Conservation (phyloP, 2,329 filamentous ascomycete genomes). For the Colletotrichum truncatum region DNA sequence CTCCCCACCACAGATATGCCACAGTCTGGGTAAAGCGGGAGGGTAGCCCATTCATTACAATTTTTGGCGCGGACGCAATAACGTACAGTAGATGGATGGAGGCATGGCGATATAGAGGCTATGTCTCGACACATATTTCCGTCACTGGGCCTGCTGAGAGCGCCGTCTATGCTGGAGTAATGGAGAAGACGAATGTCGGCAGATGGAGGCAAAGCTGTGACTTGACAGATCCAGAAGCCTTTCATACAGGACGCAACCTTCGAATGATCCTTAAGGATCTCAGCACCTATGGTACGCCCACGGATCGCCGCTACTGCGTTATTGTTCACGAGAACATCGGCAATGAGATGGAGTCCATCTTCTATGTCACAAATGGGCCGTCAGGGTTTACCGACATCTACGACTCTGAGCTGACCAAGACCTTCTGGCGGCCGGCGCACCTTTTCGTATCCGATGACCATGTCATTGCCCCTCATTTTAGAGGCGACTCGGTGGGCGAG, state of each 20-base stretch:
- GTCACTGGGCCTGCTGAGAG: constrained; percentile 18
- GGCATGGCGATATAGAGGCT: constrained; percentile 21
- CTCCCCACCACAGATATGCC: constrained; percentile 6
- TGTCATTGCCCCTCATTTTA: constrained; percentile 25
- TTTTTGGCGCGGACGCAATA: constrained; percentile 17
- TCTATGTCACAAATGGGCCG: not conserved
- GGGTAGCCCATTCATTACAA: not conserved
- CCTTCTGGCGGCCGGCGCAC: constrained; percentile 27
- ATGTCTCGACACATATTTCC: constrained; percentile 27
- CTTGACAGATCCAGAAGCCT: not conserved
- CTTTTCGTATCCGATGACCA: constrained; percentile 28
- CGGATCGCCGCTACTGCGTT: constrained; percentile 23
- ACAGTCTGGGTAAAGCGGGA: constrained; percentile 26
- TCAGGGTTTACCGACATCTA: constrained; percentile 7
- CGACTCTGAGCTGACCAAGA: constrained; percentile 16
- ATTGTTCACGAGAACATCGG: constrained; percentile 21
- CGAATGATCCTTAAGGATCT: constrained; percentile 6
- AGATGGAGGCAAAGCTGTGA: constrained; percentile 27
- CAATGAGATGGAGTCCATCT: constrained; percentile 21
- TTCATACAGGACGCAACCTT: not conserved
- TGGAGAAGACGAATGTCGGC: constrained; percentile 25
- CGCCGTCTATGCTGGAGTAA: constrained; percentile 28
- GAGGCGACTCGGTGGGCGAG: constrained; percentile 21
- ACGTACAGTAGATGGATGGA: constrained; percentile 25
- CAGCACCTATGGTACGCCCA: constrained; percentile 23